These are phyloP conservation scores for Bathelium albidoporum DNA, from an alignment of 495 filamentous ascomycete genomes.

Conservation along the genomic window DNA sequence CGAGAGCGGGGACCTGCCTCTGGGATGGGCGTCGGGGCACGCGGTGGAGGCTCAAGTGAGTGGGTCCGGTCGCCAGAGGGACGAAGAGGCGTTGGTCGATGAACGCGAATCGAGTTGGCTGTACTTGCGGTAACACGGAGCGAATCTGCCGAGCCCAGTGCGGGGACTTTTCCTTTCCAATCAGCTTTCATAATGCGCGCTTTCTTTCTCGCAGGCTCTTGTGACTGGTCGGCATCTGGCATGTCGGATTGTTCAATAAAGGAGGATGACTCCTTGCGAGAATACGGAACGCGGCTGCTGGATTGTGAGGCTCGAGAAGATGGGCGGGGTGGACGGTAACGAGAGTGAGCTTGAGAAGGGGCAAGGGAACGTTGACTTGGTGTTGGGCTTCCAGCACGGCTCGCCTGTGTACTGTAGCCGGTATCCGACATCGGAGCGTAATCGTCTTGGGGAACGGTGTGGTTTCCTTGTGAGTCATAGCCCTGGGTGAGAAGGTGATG, in stretches of 20 bases:
- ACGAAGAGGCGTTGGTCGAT: constrained; percentile 60
- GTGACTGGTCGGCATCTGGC: constrained; percentile 27
- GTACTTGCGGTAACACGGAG: constrained; percentile 82
- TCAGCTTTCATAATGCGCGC: constrained; percentile 63
- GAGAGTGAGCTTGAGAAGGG: not conserved
- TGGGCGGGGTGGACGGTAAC: constrained; percentile 25
- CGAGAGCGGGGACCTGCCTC: constrained; percentile 13
- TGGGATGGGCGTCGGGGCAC: constrained; percentile 66
- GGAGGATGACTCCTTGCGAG: constrained; percentile 19
- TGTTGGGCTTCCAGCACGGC: constrained; percentile 34
- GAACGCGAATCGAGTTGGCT: constrained; percentile 73
- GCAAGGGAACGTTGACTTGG: constrained; percentile 27
- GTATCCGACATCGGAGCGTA: constrained; percentile 6
- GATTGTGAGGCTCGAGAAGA: constrained; percentile 37
- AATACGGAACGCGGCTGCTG: constrained; percentile 11
- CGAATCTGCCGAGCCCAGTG: constrained; percentile 63
- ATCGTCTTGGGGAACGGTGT: constrained; percentile 6
- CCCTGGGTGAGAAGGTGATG: constrained; percentile 20
- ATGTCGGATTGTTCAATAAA: constrained; percentile 1
- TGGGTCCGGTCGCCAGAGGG: constrained; percentile 38
- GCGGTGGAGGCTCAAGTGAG: constrained; percentile 63
- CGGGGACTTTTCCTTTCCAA: constrained; percentile 54
- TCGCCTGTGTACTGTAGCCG: constrained; percentile 22
- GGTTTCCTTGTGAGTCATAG: not conserved
- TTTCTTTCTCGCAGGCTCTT: constrained; percentile 49